Conservation (phyloP, 441 rosid genomes). For the Flueggea neowawraea region DNA sequence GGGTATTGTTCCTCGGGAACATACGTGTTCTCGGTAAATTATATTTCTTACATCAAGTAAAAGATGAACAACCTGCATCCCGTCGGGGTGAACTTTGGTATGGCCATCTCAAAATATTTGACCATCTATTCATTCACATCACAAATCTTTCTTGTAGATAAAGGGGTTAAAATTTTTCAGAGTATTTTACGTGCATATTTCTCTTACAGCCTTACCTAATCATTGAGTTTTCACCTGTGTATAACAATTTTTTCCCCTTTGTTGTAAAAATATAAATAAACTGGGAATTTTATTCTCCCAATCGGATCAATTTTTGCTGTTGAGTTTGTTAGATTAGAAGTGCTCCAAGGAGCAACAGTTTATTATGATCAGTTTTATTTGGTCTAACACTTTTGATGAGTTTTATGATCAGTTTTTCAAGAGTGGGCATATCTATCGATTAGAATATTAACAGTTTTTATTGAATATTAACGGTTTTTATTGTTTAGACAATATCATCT, state of each 20-base stretch:
- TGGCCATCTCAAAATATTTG: background rate
- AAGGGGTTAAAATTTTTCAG: slow-evolving; percentile 12
- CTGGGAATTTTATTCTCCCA: background rate
- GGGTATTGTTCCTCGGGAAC: too few relatives aligned
- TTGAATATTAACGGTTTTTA: too few relatives aligned
- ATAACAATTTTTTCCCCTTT: slow-evolving; percentile 3
- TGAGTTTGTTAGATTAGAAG: too few relatives aligned
- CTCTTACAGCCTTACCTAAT: background rate
- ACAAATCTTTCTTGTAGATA: slow-evolving; percentile 30
- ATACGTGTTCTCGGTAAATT: too few relatives aligned
- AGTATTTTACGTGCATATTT: background rate
- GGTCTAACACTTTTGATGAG: too few relatives aligned
- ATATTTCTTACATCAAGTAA: background rate
- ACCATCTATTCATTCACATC: too few relatives aligned
- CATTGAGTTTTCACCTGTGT: slow-evolving; percentile 17
- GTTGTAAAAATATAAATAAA: slow-evolving; percentile 26
- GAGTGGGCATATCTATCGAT: too few relatives aligned
- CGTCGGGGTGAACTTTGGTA: slow-evolving; percentile 6
- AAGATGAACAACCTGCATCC: background rate
- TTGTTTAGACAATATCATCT: too few relatives aligned
- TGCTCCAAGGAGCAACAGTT: too few relatives aligned
- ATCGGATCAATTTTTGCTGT: background rate
- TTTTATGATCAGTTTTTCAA: too few relatives aligned
- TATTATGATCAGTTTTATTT: too few relatives aligned
- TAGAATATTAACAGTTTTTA: too few relatives aligned